Conservation (phyloP, 2,329 filamentous ascomycete genomes). For the Fusarium hostae region DNA sequence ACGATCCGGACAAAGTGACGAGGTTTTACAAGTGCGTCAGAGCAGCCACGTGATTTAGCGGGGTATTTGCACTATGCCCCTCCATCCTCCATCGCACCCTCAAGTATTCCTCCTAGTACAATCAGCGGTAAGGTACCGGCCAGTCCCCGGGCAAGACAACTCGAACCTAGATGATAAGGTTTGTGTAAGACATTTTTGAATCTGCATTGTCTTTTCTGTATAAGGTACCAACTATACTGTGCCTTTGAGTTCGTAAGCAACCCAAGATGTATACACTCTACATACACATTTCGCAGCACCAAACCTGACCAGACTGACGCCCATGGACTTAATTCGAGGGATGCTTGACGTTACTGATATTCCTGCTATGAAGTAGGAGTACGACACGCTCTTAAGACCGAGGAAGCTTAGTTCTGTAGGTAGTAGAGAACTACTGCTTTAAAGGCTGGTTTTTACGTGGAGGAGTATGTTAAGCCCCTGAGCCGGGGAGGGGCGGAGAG, state of each 20-base stretch:
- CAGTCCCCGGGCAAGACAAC: background rate
- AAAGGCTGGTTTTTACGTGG: background rate
- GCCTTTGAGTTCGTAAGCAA: background rate
- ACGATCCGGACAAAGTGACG: background rate
- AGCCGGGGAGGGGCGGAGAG: background rate
- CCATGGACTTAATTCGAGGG: background rate
- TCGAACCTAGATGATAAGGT: background rate
- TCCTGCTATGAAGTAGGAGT: background rate
- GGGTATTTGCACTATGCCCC: background rate
- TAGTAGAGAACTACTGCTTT: background rate
- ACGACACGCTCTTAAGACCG: background rate
- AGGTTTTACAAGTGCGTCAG: background rate
- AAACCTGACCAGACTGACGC: background rate
- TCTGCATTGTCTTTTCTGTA: background rate
- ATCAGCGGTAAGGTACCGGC: background rate
- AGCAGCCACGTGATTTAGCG: background rate
- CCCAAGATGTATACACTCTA: background rate
- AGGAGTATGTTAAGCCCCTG: background rate
- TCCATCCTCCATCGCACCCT: background rate
- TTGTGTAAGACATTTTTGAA: background rate
- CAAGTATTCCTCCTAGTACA: too few relatives aligned
- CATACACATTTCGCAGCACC: background rate
- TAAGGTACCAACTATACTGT: background rate
- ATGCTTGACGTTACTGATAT: background rate
- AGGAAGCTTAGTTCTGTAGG: background rate